Percentiles rank a stretch among this genome's conserved stretches.
Evolutionary conservation across 2,329 filamentous ascomycete genomes (phyloP).

Genomic region (Conoideocrella luteorostrata): DNA sequence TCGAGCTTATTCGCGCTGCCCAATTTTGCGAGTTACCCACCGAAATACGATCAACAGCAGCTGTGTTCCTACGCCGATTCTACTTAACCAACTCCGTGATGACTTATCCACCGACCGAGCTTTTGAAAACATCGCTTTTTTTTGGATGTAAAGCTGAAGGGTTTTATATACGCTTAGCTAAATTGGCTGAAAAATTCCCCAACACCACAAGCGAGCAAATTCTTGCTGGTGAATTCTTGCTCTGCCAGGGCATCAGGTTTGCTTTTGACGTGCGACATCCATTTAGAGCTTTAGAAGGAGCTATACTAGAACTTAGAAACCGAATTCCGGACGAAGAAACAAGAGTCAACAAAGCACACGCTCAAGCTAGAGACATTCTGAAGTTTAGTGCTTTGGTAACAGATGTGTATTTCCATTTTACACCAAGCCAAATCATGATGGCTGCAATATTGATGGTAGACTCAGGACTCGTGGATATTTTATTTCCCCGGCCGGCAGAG

Average conservation of each 20-base stretch:
- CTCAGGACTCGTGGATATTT: constrained; percentile 46
- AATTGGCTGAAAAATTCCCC: constrained; percentile 64
- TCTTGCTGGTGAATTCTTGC: constrained; percentile 82
- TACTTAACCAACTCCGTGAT: constrained; percentile 94
- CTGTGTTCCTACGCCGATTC: constrained; percentile 87
- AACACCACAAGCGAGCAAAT: constrained; percentile 73
- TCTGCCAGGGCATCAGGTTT: constrained; percentile 88
- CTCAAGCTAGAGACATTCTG: constrained; percentile 64
- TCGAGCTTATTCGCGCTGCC: constrained; percentile 51
- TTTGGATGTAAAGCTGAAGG: constrained; percentile 92
- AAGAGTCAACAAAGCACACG: constrained; percentile 57
- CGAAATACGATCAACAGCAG: constrained; percentile 59
- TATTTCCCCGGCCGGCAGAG: constrained; percentile 34
- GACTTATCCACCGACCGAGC: constrained; percentile 87
- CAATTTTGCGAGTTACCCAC: constrained; percentile 46
- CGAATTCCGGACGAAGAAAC: constrained; percentile 54
- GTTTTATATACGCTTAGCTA: constrained; percentile 58
- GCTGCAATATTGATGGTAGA: constrained; percentile 74
- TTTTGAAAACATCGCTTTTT: constrained; percentile 86
- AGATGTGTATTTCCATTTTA: constrained; percentile 95
- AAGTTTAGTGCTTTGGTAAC: constrained; percentile 79
- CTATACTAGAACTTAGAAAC: constrained; percentile 72
- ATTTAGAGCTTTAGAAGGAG: constrained; percentile 79
- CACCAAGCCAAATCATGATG: constrained; percentile 89
- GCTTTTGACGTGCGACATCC: constrained; percentile 91